Percentiles rank a stretch among this genome's conserved stretches.
These are phyloP conservation scores for Rhodotorula toruloides DNA, from an alignment of 768 basidiomycete species.

Conservation along the genomic window DNA sequence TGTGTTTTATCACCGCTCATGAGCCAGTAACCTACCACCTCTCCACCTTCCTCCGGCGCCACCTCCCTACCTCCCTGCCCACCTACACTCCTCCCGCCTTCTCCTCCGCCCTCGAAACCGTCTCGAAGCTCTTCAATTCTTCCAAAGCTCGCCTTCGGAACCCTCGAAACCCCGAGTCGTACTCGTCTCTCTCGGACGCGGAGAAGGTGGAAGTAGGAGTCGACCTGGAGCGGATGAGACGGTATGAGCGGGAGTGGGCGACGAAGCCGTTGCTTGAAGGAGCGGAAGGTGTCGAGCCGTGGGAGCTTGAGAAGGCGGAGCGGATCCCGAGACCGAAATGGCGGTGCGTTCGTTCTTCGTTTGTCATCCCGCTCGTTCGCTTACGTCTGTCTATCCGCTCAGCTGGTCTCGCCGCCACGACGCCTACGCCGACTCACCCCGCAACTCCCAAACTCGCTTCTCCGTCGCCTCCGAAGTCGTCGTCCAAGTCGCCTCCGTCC, in stretches of 20 bases:
- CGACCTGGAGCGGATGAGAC: background rate
- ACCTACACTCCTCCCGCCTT: background rate
- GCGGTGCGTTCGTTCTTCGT: conserved; percentile 1
- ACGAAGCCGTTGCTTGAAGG: background rate
- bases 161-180: conserved; percentile 5
- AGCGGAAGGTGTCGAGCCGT: conserved; percentile 1
- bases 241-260: background rate
- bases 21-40: background rate
- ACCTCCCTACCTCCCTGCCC: background rate
- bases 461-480: background rate
- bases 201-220: background rate
- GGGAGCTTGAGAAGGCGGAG: background rate
- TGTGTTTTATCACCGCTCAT: background rate
- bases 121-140: background rate
- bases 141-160: background rate
- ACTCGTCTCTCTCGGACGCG: background rate
- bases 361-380: too few relatives aligned
- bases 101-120: background rate
- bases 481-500: background rate
- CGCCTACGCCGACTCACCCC: background rate
- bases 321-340: background rate
- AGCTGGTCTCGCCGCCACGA: conserved; percentile 7
- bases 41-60: conserved; percentile 1
- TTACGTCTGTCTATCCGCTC: background rate
- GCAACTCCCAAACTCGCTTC: background rate